A percentile compares a stretch with the other conserved stretches of the same genome.
Evolutionary conservation across 495 filamentous ascomycete genomes (phyloP).

Genomic region (Aspergillus indologenus): DNA sequence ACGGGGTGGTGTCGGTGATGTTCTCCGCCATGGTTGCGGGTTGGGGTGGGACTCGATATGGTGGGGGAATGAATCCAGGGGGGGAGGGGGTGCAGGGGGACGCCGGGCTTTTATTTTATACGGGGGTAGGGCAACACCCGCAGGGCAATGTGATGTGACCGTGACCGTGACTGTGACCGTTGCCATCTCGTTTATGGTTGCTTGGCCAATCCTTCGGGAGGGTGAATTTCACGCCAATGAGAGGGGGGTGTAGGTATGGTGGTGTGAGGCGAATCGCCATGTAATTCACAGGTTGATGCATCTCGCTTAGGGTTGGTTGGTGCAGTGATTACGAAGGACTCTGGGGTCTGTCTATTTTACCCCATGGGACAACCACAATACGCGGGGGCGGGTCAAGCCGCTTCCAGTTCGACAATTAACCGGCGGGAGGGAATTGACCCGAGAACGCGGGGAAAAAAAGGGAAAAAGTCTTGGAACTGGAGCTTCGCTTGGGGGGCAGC

Average conservation of each 20-base stretch:
- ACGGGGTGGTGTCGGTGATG: not conserved
- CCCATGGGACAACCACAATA: not conserved
- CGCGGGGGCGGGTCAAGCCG: not conserved
- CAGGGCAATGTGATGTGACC: no score
- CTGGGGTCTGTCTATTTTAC: no score
- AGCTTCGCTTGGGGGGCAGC: no score
- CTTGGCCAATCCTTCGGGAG: not conserved
- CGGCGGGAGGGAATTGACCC: not conserved
- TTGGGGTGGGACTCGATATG: no score
- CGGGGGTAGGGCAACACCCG: no score
- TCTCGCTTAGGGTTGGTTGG: not conserved
- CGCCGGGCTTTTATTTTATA: no score
- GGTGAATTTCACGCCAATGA: conserved; percentile 1
- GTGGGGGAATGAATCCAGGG: not conserved
- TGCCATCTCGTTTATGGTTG: not conserved
- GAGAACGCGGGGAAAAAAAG: not conserved
- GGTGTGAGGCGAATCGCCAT: no score
- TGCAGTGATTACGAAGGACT: not conserved
- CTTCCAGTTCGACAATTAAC: not conserved
- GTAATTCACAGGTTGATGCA: not conserved
- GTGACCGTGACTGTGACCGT: no score
- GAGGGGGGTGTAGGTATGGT: not conserved
- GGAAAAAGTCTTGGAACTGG: not conserved
- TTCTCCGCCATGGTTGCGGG: not conserved
- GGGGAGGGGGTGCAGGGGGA: no score